These are phyloP conservation scores for Rhazya stricta DNA, from an alignment of 257 asterid genomes.

Conservation along the genomic window DNA sequence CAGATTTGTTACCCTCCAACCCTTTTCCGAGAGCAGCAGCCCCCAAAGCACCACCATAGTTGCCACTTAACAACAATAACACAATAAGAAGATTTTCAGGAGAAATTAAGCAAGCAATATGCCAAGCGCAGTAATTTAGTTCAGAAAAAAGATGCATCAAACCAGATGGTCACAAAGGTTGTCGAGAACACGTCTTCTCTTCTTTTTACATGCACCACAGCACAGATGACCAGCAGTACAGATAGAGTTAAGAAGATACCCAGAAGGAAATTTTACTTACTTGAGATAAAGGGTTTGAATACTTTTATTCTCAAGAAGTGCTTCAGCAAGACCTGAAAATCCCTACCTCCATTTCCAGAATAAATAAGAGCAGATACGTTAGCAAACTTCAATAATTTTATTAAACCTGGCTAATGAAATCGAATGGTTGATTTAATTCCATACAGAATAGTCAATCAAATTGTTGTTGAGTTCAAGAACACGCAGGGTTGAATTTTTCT, in stretches of 20 bases:
- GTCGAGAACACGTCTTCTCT: neutral
- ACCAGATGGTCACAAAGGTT: neutral
- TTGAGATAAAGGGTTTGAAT: slow-evolving; percentile 68
- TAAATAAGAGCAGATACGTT: slow-evolving; percentile 34
- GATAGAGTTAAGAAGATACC: too few species aligned
- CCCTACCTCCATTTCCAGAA: slow-evolving; percentile 96
- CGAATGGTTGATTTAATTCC: slow-evolving; percentile 12
- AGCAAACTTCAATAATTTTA: slow-evolving; percentile 12
- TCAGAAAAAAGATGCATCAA: neutral
- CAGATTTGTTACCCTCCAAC: slow-evolving; percentile 75
- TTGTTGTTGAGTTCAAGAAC: slow-evolving; percentile 85
- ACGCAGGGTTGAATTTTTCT: slow-evolving; percentile 84
- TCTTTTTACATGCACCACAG: slow-evolving; percentile 6
- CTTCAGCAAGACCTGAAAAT: slow-evolving; percentile 95
- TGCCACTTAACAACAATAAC: slow-evolving; percentile 54
- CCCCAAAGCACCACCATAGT: slow-evolving; percentile 95
- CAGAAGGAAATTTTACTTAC: slow-evolving; percentile 30
- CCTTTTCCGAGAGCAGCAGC: slow-evolving; percentile 93
- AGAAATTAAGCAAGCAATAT: slow-evolving; percentile 15
- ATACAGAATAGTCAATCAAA: slow-evolving; percentile 92
- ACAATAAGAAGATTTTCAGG: slow-evolving; percentile 11
- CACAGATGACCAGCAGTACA: slow-evolving; percentile 7
- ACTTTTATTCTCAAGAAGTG: slow-evolving; percentile 74
- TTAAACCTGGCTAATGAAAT: slow-evolving; percentile 2
- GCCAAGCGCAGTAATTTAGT: slow-evolving; percentile 14